A percentile compares a stretch with the other conserved stretches of the same genome.
phyloP scores from a whole-genome alignment of 768 basidiomycete genomes.

The Kwoniella dejecticola region DNA sequence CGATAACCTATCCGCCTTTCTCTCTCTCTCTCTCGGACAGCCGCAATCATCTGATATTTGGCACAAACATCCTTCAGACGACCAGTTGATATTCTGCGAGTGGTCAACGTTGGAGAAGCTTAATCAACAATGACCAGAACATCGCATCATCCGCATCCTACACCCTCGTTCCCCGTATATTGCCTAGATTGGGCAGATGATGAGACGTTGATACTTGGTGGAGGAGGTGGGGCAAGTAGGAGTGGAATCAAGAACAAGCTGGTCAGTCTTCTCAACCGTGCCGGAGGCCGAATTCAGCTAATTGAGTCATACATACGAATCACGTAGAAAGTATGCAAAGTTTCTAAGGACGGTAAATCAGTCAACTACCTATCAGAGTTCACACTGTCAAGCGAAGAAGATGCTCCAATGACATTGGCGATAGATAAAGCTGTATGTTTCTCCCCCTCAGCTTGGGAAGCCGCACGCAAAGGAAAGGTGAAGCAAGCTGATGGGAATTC shows the following conservation, averaged over 20 bases:
- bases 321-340: slow-evolving; percentile 53
- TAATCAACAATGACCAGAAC: slow-evolving; percentile 71
- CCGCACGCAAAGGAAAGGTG: too few relatives aligned
- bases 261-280: slow-evolving; percentile 64
- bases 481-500: neutral
- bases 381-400: slow-evolving; percentile 77
- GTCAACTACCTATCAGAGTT: slow-evolving; percentile 60
- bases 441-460: too few relatives aligned
- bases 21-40: too few relatives aligned
- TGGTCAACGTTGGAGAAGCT: too few relatives aligned
- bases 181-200: slow-evolving; percentile 76
- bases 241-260: slow-evolving; percentile 94
- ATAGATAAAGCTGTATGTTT: slow-evolving; percentile 63
- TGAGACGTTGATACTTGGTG: slow-evolving; percentile 73
- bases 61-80: too few relatives aligned
- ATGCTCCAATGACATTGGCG: slow-evolving; percentile 96
- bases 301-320: too few relatives aligned
- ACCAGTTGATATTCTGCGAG: too few relatives aligned
- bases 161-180: slow-evolving; percentile 84
- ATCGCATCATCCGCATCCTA: slow-evolving; percentile 72
- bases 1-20: neutral
- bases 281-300: too few relatives aligned
- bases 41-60: too few relatives aligned
- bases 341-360: slow-evolving; percentile 46
- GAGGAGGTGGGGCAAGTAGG: slow-evolving; percentile 81